Base-by-base conservation (phyloP, 805 yeast genomes). In the Yamadazyma kitorensis region DNA sequence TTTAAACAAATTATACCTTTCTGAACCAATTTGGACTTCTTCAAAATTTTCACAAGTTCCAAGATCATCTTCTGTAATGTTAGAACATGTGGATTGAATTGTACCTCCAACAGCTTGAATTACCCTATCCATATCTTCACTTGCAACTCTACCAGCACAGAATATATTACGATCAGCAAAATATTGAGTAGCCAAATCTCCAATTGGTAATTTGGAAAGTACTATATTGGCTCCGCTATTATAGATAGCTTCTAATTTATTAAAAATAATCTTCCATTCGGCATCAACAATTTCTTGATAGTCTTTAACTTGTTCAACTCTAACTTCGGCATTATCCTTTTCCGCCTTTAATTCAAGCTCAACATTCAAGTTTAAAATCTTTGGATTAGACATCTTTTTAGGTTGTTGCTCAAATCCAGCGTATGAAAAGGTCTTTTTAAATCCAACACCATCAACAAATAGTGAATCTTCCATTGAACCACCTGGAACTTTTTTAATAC, bases 341-440 rank as follows among this genome's bases (percentile, higher is more conserved):
- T 93, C 98, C 1, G 98, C 98, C 67, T 93, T 93, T 55, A 93
- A 77, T 68, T 93, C 98, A 48, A 93, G 74, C 60, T 93, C 98
- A 25, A 93, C 89, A 55, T 93, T 93, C 54, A 93, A 72, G 49
- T 81, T 77, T 37, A 93, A 68, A 44, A 93, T 78, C 60, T 82
- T 86, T 29, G 98, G 96, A 59, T 86, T 70, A 13, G 52, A 51
- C 57, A 93, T 87, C 33, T 59, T 63, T 62, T 93, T 93, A 33
- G 98, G 98, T 64, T 93, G 98, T 69, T 93, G 98, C 64, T 93
- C 98, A 58, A 93, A 93, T 3, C 98, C 98, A 29, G 98, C 98
- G 52, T 93, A 93, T 17, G 97, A 83, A 53, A 93, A 93, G 0
- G 98, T 89, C 68, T 93, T 93, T 55, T 93, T 87, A 65, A 93